Evolutionary conservation across 2,329 filamentous ascomycete genomes (phyloP).

Genomic region (Truncatella angustata): DNA sequence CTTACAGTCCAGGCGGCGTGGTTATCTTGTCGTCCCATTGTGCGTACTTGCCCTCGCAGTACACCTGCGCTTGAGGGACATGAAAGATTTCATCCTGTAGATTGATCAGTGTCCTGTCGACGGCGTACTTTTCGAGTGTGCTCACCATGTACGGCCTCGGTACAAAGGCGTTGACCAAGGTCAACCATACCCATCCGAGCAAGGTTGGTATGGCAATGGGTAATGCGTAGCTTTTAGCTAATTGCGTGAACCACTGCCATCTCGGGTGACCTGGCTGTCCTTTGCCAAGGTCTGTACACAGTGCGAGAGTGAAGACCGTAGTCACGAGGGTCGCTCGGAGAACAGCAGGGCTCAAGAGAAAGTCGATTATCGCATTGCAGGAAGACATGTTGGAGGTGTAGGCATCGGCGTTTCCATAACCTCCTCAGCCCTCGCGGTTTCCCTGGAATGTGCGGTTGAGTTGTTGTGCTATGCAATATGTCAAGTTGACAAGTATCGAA

Average conservation of each 20-base stretch:
- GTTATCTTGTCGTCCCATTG: slow-evolving; percentile 98
- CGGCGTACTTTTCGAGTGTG: too few relatives aligned
- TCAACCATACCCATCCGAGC: slow-evolving; percentile 35
- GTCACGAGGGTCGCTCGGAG: not conserved
- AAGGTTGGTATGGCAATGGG: slow-evolving; percentile 14
- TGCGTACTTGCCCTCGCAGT: slow-evolving; percentile 70
- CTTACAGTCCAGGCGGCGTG: slow-evolving; percentile 83
- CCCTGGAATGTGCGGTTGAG: not conserved
- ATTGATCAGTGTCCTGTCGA: not conserved
- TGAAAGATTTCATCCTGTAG: slow-evolving; percentile 86
- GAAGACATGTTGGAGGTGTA: not conserved
- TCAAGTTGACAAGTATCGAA: slow-evolving; percentile 2
- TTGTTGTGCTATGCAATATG: not conserved
- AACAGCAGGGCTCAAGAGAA: not conserved
- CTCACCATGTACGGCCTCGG: slow-evolving; percentile 54
- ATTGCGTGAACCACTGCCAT: not conserved
- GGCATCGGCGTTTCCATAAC: not conserved
- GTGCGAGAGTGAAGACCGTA: not conserved
- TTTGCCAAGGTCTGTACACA: not conserved
- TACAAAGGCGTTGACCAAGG: slow-evolving; percentile 36
- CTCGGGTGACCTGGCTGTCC: not conserved
- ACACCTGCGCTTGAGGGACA: slow-evolving; percentile 85
- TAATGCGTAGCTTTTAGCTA: not conserved
- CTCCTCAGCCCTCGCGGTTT: not conserved
- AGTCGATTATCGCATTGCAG: not conserved